A percentile compares a stretch with the other conserved stretches of the same genome.
Evolutionary conservation across 306 rosid genomes (phyloP).

Genomic region (Rosa chinensis): DNA sequence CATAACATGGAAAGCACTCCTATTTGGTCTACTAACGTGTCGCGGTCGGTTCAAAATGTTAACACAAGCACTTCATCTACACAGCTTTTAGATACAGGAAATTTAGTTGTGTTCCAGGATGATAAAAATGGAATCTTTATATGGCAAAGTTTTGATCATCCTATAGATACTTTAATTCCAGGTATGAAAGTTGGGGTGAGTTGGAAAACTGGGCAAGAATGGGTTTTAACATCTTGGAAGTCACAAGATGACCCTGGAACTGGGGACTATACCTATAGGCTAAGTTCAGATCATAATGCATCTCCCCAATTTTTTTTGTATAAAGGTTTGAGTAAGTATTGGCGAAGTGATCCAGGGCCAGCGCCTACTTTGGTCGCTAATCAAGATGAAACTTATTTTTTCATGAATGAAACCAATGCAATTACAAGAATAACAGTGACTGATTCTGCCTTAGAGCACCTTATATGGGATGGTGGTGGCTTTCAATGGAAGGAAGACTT

Average conservation of each 20-base stretch:
- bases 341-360: not conserved
- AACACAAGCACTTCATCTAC: not conserved
- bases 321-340: not conserved
- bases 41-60: not conserved
- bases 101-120: not conserved
- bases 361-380: not conserved
- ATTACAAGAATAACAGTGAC: not conserved
- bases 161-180: constrained; percentile 22
- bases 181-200: too few relatives aligned
- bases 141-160: constrained; percentile 52
- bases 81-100: constrained; percentile 26
- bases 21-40: constrained; percentile 14
- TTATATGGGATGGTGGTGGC: not conserved
- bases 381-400: not conserved
- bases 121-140: not conserved
- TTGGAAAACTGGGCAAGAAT: constrained; percentile 22
- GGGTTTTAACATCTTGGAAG: not conserved
- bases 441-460: not conserved
- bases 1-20: not conserved
- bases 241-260: constrained; percentile 8
- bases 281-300: not conserved
- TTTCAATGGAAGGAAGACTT: not conserved
- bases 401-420: not conserved
- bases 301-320: not conserved
- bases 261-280: not conserved